phyloP scores from a whole-genome alignment of 164 flowering plant genomes.

The Protea cynaroides region DNA sequence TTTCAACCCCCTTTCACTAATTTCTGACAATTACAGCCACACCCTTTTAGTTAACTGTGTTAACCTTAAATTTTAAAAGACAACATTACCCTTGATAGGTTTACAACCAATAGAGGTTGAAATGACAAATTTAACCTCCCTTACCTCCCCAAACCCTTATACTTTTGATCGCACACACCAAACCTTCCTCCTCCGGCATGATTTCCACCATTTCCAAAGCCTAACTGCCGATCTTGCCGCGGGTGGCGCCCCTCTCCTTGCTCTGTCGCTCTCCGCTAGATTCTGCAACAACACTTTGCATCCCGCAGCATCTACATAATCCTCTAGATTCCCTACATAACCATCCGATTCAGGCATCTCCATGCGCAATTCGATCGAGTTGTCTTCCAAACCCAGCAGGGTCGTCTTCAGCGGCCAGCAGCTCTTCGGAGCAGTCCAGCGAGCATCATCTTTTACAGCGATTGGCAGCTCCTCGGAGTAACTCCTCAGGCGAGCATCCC shows the following conservation, averaged over 20 bases:
- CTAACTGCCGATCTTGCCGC: slow-evolving; percentile 52
- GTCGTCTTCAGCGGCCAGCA: no score
- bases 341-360: slow-evolving; percentile 49
- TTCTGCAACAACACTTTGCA: slow-evolving; percentile 71
- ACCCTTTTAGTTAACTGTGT: no score
- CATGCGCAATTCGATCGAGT: slow-evolving; percentile 58
- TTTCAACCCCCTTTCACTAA: no score
- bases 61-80: no score
- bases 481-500: no score
- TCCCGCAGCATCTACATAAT: slow-evolving; percentile 75
- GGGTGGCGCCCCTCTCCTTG: slow-evolving; percentile 75
- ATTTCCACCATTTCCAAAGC: slow-evolving; percentile 37
- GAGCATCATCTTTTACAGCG: no score
- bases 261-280: slow-evolving; percentile 59
- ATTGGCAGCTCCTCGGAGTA: no score
- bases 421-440: slow-evolving; percentile 84
- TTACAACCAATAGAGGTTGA: no score
- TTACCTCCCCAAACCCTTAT: no score
- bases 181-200: slow-evolving; percentile 25
- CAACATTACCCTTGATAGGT: no score
- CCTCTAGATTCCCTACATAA: slow-evolving; percentile 60
- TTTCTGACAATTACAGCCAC: no score
- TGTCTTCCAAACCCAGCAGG: slow-evolving; percentile 60
- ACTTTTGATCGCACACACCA: slow-evolving; percentile 60
- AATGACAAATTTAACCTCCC: no score